phyloP scores from a whole-genome alignment of 2,329 filamentous ascomycete species.

The Fusarium citri region DNA sequence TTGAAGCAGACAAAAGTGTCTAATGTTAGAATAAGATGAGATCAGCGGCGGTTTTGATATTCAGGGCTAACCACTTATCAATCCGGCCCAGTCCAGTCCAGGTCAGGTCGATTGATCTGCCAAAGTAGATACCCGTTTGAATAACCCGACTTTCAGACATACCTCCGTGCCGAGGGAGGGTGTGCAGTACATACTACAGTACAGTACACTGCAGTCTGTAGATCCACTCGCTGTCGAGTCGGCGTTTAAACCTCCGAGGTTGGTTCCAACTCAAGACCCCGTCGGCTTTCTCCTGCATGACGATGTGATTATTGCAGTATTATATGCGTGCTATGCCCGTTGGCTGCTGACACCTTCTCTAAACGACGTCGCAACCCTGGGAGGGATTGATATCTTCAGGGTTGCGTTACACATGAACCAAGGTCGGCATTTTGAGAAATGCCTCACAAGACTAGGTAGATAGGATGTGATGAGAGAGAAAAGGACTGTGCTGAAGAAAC shows the following conservation, averaged over 20 bases:
- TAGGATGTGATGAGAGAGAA: not conserved
- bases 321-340: constrained; percentile 17
- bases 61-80: not conserved
- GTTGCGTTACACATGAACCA: constrained; percentile 18
- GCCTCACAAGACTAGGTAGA: constrained; percentile 27
- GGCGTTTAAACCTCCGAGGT: constrained; percentile 39
- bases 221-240: constrained; percentile 29
- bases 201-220: not conserved
- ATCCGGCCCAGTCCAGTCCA: not conserved
- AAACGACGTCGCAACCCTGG: constrained; percentile 4
- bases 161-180: constrained; percentile 38
- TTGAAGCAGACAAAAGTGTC: not conserved
- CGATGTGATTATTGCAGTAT: not conserved
- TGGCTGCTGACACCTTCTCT: not conserved
- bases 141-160: constrained; percentile 5
- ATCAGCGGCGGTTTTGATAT: constrained; percentile 13
- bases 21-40: constrained; percentile 17
- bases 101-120: constrained; percentile 5
- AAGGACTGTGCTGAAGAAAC: not conserved
- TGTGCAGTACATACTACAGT: not conserved
- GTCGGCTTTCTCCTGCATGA: constrained; percentile 16
- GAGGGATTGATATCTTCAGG: not conserved
- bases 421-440: constrained; percentile 36
- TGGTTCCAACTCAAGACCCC: constrained; percentile 12
- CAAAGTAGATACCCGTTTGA: constrained; percentile 15